These are phyloP conservation scores for Anethum foeniculum DNA, from an alignment of 140 eudicot genomes.

Conservation along the genomic window DNA sequence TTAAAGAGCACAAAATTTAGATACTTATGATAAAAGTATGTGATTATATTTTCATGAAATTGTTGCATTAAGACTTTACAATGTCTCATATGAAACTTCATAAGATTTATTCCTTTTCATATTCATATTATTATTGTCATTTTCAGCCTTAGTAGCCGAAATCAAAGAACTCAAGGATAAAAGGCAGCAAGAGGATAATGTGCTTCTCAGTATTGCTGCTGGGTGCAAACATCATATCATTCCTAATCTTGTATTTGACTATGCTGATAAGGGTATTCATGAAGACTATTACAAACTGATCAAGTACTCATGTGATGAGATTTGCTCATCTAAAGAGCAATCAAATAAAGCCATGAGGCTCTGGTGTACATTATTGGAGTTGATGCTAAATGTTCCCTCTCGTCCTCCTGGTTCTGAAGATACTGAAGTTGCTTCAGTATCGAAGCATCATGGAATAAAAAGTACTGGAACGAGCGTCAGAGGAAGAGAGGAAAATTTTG, in stretches of 20 bases:
- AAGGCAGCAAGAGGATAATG: constrained; percentile 66
- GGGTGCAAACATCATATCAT: constrained; percentile 58
- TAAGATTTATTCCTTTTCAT: not conserved
- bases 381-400: constrained; percentile 59
- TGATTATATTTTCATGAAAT: not conserved
- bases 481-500: constrained; percentile 50
- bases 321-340: constrained; percentile 76
- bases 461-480: constrained; percentile 21
- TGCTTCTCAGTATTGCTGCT: constrained; percentile 74
- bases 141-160: constrained; percentile 75
- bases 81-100: too few species aligned
- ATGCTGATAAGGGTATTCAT: constrained; percentile 59
- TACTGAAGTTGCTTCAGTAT: constrained; percentile 38
- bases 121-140: not conserved
- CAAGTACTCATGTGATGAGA: constrained; percentile 78
- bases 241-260: constrained; percentile 60
- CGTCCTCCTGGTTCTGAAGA: constrained; percentile 31
- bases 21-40: not conserved
- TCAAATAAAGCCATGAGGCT: constrained; percentile 63
- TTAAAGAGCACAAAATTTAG: not conserved
- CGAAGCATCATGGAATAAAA: constrained; percentile 34
- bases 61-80: not conserved
- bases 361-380: constrained; percentile 90
- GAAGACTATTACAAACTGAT: constrained; percentile 67
- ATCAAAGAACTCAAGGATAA: constrained; percentile 82